Evolutionary conservation across 1,284 basidiomycete genomes (phyloP), one percentile per base, ranked within the genome.

Genomic region (Ceratorhiza oryzae-sativae): DNA sequence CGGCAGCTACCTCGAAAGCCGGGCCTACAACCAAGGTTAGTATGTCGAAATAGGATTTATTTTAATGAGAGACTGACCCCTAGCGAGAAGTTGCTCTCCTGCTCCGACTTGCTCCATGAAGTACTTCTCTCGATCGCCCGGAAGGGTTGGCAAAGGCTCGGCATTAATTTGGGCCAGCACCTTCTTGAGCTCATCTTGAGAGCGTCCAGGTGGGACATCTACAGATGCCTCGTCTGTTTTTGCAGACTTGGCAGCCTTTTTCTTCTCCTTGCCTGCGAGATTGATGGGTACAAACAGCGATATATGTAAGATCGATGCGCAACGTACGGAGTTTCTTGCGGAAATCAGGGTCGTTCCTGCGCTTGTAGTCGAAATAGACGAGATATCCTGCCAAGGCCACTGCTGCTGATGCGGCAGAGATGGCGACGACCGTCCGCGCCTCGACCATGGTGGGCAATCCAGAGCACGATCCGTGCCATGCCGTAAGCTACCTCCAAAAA

Each of bases 301-400:
- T 10, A 12, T 12, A 42, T n/a, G 36, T 6, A 13, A 23, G 18
- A 51, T 53, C 58, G 13, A 25, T 15, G 2, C 20, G 27, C 12
- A 2, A 87, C 94, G 76, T 81, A 93, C 95, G 88, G 74, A 99
- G 87, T 80, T 87, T 88, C 83, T 90, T 95, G 80, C 97, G 89
- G 87, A 99, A 99, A 13, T 86, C 84, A 46, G 86, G 81, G 79
- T 98, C 94, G 80, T 92, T 95, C 77, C 95, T 88, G 72, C 97
- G 90, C 83, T 88, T 93, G 85, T 97, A 91, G 86, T 99, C 97
- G 79, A 98, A 99, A 83, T 96, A 98, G 72, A 88, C 84, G 42
- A 90, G 92, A 80, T 97, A 97, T 20, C 88, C 92, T 63, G 91
- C 81, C 49, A 91, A 78, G 61, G 88, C 87, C 30, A 88, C 84